Evolutionary conservation across 1,284 basidiomycete genomes (phyloP), one percentile per base, ranked within the genome.

Genomic region (Phellinidium pouzarii): DNA sequence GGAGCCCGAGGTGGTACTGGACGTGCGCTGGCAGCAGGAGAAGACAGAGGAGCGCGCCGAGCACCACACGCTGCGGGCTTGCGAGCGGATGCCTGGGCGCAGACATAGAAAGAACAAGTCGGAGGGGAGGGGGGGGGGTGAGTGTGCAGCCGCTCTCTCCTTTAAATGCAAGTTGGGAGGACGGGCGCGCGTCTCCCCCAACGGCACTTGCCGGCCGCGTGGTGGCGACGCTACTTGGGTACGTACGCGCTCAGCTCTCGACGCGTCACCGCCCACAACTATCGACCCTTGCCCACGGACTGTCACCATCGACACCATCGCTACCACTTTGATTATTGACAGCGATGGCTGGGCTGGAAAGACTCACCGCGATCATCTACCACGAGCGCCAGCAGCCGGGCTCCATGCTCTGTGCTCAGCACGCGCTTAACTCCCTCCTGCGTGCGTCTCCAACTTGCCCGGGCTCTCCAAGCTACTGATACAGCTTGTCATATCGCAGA

Each of bases 401-500:
- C 19, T 88, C 87, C 2, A 87, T 87, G 79, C 77, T 91, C 41
- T 91, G 89, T 64, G 88, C 87, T n/a, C 88, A 91, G 62, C 87
- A 91, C 68, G 87, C 88, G 11, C 71, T 91, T 29, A 91, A 91
- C 64, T 78, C 79, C 12, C 71, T 91, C n/a, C 71, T 91, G 37
- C 87, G 87, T 89, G 60, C 61, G 80, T 74, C 43, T 46, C 38
- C 34, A 22, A 41, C 44, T 43, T 41, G 36, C 54, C 31, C 45
- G 14, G 31, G 6, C 48, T 46, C 20, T 40, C 20, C 20, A 23
- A 44, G 46, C 45, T 52, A 59, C 37, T 43, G 48, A 31, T 40
- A 50, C 53, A 53, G 47, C 29, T 52, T 29, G 56, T 38, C 46
- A 42, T 56, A 43, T n/a, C n/a, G n/a, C 61, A 87, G 84, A 89